phyloP scores from a whole-genome alignment of 441 rosid genomes.

The Eruca vesicaria region DNA sequence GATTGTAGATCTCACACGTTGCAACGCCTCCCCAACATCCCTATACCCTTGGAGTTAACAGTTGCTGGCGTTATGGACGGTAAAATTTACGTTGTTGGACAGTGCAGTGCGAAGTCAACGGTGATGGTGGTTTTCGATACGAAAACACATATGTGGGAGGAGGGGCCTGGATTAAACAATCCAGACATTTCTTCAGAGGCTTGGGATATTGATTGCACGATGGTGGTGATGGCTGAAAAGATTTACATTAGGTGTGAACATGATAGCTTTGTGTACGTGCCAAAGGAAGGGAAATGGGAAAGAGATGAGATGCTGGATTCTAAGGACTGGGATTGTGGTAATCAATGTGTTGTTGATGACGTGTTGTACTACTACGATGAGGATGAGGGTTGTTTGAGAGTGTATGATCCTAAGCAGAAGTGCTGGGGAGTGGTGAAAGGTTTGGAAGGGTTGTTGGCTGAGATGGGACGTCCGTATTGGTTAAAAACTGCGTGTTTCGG shows the following conservation, averaged over 20 bases:
- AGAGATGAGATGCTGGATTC: neutral
- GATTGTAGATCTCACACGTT: neutral
- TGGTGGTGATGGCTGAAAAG: neutral
- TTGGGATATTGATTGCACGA: neutral
- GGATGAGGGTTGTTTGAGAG: neutral
- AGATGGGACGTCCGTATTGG: neutral
- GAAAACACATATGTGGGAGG: neutral
- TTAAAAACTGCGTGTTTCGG: neutral
- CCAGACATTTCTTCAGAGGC: neutral
- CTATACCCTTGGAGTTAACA: neutral
- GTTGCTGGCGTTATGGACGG: neutral
- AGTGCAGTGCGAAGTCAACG: neutral
- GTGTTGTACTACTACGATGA: neutral
- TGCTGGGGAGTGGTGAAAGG: neutral
- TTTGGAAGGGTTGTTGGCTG: neutral
- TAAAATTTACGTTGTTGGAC: neutral
- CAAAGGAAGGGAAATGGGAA: neutral
- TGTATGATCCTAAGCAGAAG: neutral
- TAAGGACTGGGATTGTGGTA: neutral
- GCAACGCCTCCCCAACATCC: neutral
- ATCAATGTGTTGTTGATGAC: neutral
- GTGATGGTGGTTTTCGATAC: neutral
- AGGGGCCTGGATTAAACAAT: neutral
- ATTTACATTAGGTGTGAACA: neutral
- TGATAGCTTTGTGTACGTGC: neutral